Percentiles rank a stretch among this genome's conserved stretches.
Evolutionary conservation across 306 rosid species (phyloP).

Genomic region (Mimosa bimucronata): DNA sequence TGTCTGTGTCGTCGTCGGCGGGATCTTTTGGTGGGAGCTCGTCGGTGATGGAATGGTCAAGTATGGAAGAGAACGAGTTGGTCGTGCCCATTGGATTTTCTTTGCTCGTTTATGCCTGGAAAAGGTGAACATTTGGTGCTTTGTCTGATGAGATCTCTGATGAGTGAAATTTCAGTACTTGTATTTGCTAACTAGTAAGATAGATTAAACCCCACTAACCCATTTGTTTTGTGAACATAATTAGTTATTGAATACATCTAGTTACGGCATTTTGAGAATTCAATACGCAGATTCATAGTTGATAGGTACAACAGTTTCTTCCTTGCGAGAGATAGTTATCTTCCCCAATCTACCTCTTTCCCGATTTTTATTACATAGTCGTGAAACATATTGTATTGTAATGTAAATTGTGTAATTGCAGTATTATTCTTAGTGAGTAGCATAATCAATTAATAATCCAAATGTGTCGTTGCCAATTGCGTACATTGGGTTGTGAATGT

Average conservation of each 20-base stretch:
- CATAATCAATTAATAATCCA: not conserved
- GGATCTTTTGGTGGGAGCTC: constrained; percentile 79
- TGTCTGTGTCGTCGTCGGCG: constrained; percentile 70
- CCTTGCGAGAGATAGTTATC: not conserved
- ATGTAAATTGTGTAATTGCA: not conserved
- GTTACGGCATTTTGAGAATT: constrained; percentile 13
- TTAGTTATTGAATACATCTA: constrained; percentile 27
- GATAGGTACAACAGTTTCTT: constrained; percentile 21
- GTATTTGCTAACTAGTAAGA: not conserved
- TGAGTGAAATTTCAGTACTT: not conserved
- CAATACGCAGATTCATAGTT: not conserved
- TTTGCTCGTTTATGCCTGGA: constrained; percentile 73
- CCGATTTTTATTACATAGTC: not conserved
- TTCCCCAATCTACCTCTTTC: not conserved
- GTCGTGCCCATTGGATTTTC: constrained; percentile 68
- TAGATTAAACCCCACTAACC: constrained; percentile 38
- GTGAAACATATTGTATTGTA: constrained; percentile 14
- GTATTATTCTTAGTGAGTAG: constrained; percentile 1
- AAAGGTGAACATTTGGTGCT: constrained; percentile 47
- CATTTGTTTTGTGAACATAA: constrained; percentile 59
- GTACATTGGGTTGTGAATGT: not conserved
- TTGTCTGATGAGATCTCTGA: not conserved
- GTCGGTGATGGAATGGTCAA: constrained; percentile 76
- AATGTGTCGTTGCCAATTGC: not conserved
- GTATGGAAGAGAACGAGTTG: constrained; percentile 70